Conservation (phyloP, 208 protist genomes). For the Trypanosoma cruzi region DNA sequence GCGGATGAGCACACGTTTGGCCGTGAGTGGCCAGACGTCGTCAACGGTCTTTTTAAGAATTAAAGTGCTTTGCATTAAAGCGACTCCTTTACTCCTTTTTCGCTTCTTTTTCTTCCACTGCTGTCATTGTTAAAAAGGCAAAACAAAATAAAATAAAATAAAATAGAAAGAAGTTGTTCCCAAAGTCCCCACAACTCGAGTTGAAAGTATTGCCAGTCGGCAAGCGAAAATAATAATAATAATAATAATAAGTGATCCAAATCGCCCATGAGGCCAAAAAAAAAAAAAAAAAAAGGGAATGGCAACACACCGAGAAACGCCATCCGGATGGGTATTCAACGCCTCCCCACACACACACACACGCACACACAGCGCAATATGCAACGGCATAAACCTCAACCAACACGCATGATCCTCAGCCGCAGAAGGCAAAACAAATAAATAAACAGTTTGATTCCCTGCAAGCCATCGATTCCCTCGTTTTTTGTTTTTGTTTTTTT, state of each 20-base stretch:
- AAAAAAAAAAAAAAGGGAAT: too few relatives aligned
- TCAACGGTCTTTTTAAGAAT: constrained; percentile 80
- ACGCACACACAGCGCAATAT: too few relatives aligned
- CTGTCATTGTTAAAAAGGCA: not conserved
- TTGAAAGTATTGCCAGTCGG: too few relatives aligned
- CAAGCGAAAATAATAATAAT: too few relatives aligned
- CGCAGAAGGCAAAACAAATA: not conserved
- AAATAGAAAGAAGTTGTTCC: not conserved
- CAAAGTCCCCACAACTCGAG: not conserved
- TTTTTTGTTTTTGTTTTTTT: not conserved
- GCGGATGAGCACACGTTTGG: constrained; percentile 94
- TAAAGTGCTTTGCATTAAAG: constrained; percentile 38
- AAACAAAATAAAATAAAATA: constrained; percentile 13
- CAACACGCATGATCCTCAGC: not conserved
- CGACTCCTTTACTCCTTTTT: not conserved
- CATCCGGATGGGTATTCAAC: too few relatives aligned
- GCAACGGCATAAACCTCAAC: too few relatives aligned
- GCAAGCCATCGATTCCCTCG: not conserved
- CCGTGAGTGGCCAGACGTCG: constrained; percentile 86
- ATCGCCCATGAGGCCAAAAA: too few relatives aligned
- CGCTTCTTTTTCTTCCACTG: not conserved
- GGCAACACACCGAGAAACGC: too few relatives aligned
- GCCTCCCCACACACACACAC: too few relatives aligned
- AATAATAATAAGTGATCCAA: too few relatives aligned
- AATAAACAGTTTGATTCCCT: not conserved